phyloP scores from a whole-genome alignment of 2,329 filamentous ascomycete species.

The Corinectria fuckeliana region DNA sequence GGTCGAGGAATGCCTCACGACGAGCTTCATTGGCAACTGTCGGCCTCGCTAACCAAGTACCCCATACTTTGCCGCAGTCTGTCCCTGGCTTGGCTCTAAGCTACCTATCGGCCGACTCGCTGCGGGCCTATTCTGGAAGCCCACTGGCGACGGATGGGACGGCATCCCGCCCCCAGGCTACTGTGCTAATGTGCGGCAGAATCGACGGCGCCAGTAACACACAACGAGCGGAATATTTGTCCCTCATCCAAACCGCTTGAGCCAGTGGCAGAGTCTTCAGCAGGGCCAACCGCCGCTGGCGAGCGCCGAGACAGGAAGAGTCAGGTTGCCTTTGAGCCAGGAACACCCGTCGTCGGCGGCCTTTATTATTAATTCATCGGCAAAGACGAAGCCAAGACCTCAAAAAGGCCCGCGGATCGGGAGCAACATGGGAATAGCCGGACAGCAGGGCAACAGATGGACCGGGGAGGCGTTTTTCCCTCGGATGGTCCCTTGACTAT shows the following conservation, averaged over 20 bases:
- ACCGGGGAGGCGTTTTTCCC: conserved; percentile 1
- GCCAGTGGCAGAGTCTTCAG: not conserved
- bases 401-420: conserved; percentile 21
- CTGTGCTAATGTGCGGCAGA: conserved; percentile 3
- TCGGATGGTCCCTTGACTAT: conserved; percentile 15
- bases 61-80: conserved; percentile 27
- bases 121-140: conserved; percentile 25
- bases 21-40: conserved; percentile 14
- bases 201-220: conserved; percentile 11
- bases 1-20: conserved; percentile 5
- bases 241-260: conserved; percentile 11
- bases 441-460: conserved; percentile 5
- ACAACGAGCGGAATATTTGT: conserved; percentile 12
- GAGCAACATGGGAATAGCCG: conserved; percentile 20
- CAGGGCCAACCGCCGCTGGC: not conserved
- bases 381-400: not conserved
- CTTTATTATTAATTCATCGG: conserved; percentile 3
- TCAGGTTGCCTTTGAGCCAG: conserved; percentile 3
- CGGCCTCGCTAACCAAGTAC: conserved; percentile 25
- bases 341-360: not conserved
- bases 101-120: conserved; percentile 8
- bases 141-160: conserved; percentile 19
- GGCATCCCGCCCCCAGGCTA: conserved; percentile 16
- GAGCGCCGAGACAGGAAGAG: conserved; percentile 4
- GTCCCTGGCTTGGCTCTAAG: conserved; percentile 29